Evolutionary conservation across 2,329 filamentous ascomycete species (phyloP), one percentile per base, ranked within the genome.

Genomic region (Acrocalymma vagum): DNA sequence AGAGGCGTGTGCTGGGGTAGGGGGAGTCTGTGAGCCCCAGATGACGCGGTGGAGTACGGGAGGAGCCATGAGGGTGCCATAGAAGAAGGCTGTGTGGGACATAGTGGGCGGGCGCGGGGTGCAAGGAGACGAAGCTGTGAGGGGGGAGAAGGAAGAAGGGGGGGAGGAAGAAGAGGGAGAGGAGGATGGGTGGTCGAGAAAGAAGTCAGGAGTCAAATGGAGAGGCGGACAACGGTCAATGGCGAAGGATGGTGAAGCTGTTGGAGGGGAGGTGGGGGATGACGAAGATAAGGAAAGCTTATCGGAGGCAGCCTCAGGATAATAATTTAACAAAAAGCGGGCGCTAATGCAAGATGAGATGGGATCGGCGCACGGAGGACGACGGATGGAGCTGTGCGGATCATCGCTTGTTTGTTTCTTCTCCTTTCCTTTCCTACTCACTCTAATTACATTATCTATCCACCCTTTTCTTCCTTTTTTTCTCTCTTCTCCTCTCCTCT

Each of bases 21-120:
- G 79, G 23, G 61, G 81, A 61, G 48, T 78, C 11, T 73, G 67
- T 7, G 72, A 71, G 53, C 84, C 82, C 71, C 92, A 89, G 69
- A 89, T 89, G 28, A 96, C 91, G 22, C 87, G 87, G 72, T 88
- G 87, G 56, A 97, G 90, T 59, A 97, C 85, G 61, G 87, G 83
- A 0, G 87, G 84, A n/a, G 86, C 88, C 91, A 96, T 96, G 63
- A 86, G 71, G 17, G 82, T 85, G 78, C 81, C 83, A 64, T 86
- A 86, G 77, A 86, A 85, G 73, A 86, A 86, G 53, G 81, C 79
- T 13, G 75, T 75, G 58, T 78, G 75, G 31, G 78, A 51, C 61
- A 62, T 66, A 6, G 24, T 38, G 22, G 34, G 11, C 13, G 18
- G 15, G 11, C n/a, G 30, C n/a, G n/a, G n/a, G n/a, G n/a, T n/a